A percentile compares a stretch with the other conserved stretches of the same genome.
phyloP scores from a whole-genome alignment of 75 land plant genomes.

The Cupressus sempervirens region DNA sequence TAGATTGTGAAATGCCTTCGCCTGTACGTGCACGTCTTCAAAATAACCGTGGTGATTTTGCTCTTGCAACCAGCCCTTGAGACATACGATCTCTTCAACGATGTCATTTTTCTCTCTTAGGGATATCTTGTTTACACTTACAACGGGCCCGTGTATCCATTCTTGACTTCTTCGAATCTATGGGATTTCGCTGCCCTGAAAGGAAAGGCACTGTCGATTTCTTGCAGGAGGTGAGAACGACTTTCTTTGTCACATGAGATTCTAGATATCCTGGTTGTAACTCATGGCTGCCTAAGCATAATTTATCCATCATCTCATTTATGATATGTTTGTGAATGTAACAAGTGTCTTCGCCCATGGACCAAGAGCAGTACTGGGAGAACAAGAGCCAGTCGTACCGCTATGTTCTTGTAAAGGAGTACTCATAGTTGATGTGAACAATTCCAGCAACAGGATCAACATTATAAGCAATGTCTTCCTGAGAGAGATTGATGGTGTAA shows the following conservation, averaged over 20 bases:
- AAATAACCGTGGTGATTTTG: no score
- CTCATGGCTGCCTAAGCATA: background rate
- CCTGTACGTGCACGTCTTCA: no score
- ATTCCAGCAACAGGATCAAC: no score
- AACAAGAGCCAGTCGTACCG: constrained; percentile 20
- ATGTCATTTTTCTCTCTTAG: no score
- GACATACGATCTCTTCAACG: no score
- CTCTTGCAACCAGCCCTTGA: no score
- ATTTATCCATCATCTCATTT: no score
- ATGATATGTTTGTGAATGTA: no score
- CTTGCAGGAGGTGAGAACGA: constrained; percentile 46
- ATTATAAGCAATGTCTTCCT: no score
- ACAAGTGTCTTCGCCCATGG: constrained; percentile 48
- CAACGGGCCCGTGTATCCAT: constrained; percentile 65
- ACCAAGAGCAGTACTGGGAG: constrained; percentile 61
- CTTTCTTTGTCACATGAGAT: background rate
- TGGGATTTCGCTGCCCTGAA: constrained; percentile 69
- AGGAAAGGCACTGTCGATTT: constrained; percentile 77
- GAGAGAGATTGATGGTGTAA: no score
- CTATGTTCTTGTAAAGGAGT: background rate
- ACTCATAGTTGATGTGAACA: no score
- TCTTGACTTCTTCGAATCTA: constrained; percentile 75
- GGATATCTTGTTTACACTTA: constrained; percentile 73
- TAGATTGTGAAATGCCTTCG: no score
- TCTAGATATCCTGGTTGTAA: background rate